Base-by-base conservation (phyloP, 352 stramenopile genomes). In the Globisporangium nunn region DNA sequence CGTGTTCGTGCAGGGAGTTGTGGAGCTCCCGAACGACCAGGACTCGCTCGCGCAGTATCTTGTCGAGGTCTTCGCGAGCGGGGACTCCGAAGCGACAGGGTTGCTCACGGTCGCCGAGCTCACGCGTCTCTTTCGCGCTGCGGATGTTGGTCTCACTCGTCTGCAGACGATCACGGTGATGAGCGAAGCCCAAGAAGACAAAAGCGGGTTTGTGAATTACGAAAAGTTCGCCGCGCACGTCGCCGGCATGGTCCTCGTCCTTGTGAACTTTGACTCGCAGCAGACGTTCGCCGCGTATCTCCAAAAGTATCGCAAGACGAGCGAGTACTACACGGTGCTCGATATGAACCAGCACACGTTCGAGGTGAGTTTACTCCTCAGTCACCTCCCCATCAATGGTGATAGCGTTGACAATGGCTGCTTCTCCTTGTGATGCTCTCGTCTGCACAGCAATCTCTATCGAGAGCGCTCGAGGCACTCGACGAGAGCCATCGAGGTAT, bases 281-380 rank as follows among this genome's bases (percentile, higher is more conserved):
- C 68, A 87, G 39, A 68, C 70, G 0, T 84, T 81, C 37, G 72
- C 77, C 2, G 29, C 70, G 51, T 87, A 77, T 46, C 52, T 89
- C 28, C 74, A 77, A 30, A 76, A 66, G 46, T 90, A 91, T 62
- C 82, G 80, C 50, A 79, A 84, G 52, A 85, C 73, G 41, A 82
- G 74, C 55, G 80, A 91, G 47, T 90, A 88, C 62, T 93, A 91
- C 67, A 75, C 67, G 1, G 66, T 93, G 6, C 67, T 90, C 15
- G 78, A 87, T 48, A 67, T 91, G 59, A 90, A 91, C 59, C 78
- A 93, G 62, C 83, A 89, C 67, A 71, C 78, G 39, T 88, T 91
- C 58, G 79, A 89, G 68, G 77, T 80, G 51, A 2, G 59, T 31
- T 15, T 10, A 23, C 12, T 1, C 6, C 14, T 46, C 2, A 15